phyloP scores from a whole-genome alignment of 495 filamentous ascomycete genomes.

The Aspergillus homomorphus region DNA sequence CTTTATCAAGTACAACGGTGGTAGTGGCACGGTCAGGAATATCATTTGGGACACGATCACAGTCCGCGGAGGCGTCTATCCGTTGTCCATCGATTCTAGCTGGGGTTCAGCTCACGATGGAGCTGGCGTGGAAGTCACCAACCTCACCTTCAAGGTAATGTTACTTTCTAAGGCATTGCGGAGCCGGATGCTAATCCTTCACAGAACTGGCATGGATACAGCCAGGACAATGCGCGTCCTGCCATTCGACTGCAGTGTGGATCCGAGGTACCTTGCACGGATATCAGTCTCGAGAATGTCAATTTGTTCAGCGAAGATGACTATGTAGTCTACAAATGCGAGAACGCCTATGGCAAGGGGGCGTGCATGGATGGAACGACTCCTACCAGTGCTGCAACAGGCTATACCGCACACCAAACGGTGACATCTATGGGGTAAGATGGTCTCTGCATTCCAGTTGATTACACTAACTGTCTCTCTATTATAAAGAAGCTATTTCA shows the following conservation, averaged over 20 bases:
- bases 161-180: neutral
- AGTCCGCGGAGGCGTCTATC: slow-evolving; percentile 39
- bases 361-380: slow-evolving; percentile 32
- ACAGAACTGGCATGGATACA: slow-evolving; percentile 1
- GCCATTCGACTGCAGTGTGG: slow-evolving; percentile 31
- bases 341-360: slow-evolving; percentile 43
- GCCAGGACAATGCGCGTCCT: neutral
- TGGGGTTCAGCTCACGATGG: slow-evolving; percentile 37
- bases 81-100: slow-evolving; percentile 48
- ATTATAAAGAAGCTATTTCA: slow-evolving; percentile 22
- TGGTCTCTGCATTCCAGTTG: neutral
- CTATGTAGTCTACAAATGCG: slow-evolving; percentile 39
- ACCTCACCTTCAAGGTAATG: slow-evolving; percentile 36
- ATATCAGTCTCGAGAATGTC: slow-evolving; percentile 45
- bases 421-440: slow-evolving; percentile 30
- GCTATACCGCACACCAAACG: slow-evolving; percentile 25
- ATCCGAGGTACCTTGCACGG: slow-evolving; percentile 45
- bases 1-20: slow-evolving; percentile 55
- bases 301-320: slow-evolving; percentile 52
- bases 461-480: neutral
- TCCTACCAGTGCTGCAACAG: slow-evolving; percentile 23
- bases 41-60: slow-evolving; percentile 21
- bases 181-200: neutral
- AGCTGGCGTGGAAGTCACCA: slow-evolving; percentile 41
- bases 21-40: slow-evolving; percentile 34